Conservation (phyloP, 805 yeast species). For the Starmerella kuoi region DNA sequence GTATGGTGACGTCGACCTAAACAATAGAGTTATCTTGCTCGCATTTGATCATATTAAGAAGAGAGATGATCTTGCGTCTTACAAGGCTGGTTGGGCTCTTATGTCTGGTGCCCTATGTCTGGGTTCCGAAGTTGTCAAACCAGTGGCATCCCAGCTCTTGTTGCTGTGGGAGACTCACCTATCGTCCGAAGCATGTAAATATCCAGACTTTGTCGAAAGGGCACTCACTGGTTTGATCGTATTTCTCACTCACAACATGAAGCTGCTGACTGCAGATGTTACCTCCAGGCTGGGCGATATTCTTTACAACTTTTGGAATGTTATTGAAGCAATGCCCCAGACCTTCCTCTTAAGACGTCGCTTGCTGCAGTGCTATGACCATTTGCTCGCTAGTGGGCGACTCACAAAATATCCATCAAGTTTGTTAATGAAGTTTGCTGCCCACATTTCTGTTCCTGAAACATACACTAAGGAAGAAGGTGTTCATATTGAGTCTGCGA, state of each 20-base stretch:
- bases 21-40: constrained; percentile 8
- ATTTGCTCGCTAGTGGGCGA: constrained; percentile 14
- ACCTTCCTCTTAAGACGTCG: constrained; percentile 20
- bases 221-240: constrained; percentile 47
- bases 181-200: constrained; percentile 29
- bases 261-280: constrained; percentile 33
- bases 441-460: constrained; percentile 19
- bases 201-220: constrained; percentile 26
- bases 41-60: constrained; percentile 8
- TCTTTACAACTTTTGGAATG: constrained; percentile 34
- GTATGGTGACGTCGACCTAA: constrained; percentile 19
- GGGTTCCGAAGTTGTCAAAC: constrained; percentile 41
- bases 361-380: constrained; percentile 21
- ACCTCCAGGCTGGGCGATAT: constrained; percentile 38
- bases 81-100: constrained; percentile 43
- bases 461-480: constrained; percentile 11
- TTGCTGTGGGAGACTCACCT: constrained; percentile 51
- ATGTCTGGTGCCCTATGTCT: constrained; percentile 52
- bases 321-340: constrained; percentile 15
- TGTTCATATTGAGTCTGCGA: constrained; percentile 14
- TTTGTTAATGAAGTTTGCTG: constrained; percentile 29
- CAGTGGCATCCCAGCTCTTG: constrained; percentile 48
- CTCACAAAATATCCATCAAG: constrained; percentile 30
- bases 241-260: constrained; percentile 34
- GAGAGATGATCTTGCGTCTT: constrained; percentile 5